Conservation (phyloP, 257 asterid genomes). For the Solanum pinnatisectum region DNA sequence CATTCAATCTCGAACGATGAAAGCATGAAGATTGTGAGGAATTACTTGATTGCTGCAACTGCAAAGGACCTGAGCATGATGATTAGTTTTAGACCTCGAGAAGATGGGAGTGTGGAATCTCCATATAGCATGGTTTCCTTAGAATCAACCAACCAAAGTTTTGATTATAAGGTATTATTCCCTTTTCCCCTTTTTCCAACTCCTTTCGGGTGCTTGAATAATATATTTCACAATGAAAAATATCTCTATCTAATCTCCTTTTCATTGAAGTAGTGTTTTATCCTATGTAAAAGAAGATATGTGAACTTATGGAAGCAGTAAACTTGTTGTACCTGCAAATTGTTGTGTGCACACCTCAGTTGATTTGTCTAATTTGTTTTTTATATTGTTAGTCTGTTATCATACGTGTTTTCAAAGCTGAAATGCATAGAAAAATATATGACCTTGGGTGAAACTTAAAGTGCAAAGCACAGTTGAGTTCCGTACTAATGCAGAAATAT, state of each 20-base stretch:
- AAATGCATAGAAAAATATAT: neutral
- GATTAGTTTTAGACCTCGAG: slow-evolving; percentile 59
- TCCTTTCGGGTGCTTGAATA: neutral
- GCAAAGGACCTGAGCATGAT: slow-evolving; percentile 96
- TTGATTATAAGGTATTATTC: slow-evolving; percentile 68
- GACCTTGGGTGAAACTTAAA: neutral
- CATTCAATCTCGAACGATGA: slow-evolving; percentile 59
- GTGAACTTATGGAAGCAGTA: neutral
- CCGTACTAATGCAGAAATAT: neutral
- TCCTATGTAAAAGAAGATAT: neutral
- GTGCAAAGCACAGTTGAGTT: neutral
- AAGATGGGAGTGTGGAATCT: slow-evolving; percentile 34
- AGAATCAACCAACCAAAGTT: slow-evolving; percentile 61
- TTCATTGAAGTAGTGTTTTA: neutral
- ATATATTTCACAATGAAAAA: neutral
- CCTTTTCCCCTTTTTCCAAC: neutral
- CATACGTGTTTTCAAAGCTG: neutral
- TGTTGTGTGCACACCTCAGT: neutral
- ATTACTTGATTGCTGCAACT: slow-evolving; percentile 84
- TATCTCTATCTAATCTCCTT: neutral
- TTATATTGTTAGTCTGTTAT: neutral
- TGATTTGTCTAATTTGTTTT: neutral
- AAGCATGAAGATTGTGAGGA: slow-evolving; percentile 60
- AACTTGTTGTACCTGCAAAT: neutral
- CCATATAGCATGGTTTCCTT: slow-evolving; percentile 35